phyloP scores from a whole-genome alignment of 208 protist species.

The Leptomonas seymouri region DNA sequence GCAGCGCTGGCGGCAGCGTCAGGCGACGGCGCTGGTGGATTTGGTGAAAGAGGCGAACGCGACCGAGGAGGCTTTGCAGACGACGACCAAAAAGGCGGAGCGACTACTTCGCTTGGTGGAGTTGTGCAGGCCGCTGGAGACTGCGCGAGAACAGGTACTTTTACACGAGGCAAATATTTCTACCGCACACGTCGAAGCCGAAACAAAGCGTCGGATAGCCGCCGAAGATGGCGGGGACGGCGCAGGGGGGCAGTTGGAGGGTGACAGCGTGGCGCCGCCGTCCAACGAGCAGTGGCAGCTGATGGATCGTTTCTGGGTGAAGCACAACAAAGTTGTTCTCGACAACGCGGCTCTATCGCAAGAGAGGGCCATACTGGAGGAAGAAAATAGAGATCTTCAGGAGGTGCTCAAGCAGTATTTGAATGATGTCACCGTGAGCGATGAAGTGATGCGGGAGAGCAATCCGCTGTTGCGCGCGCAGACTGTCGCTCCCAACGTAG shows the following conservation, averaged over 20 bases:
- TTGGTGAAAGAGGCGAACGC: slow-evolving; percentile 91
- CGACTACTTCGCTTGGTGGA: slow-evolving; percentile 93
- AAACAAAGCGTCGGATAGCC: slow-evolving; percentile 61
- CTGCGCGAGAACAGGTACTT: slow-evolving; percentile 95
- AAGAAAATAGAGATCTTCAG: slow-evolving; percentile 92
- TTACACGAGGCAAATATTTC: slow-evolving; percentile 83
- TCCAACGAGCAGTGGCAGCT: slow-evolving; percentile 86
- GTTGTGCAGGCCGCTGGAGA: slow-evolving; percentile 94
- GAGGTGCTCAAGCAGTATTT: slow-evolving; percentile 95
- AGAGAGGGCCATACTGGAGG: slow-evolving; percentile 85
- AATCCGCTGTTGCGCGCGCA: slow-evolving; percentile 62
- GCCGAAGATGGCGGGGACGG: slow-evolving; percentile 36
- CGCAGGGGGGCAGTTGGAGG: slow-evolving; percentile 24
- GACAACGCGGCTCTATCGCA: slow-evolving; percentile 94
- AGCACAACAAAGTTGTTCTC: slow-evolving; percentile 96
- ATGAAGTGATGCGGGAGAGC: slow-evolving; percentile 83
- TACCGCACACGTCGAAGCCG: slow-evolving; percentile 72
- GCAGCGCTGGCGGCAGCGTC: slow-evolving; percentile 90
- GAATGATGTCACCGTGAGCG: slow-evolving; percentile 95
- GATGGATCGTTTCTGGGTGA: slow-evolving; percentile 94
- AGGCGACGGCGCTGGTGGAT: slow-evolving; percentile 83
- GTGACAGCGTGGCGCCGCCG: slow-evolving; percentile 14
- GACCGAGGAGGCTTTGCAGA: slow-evolving; percentile 75
- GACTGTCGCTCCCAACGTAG: slow-evolving; percentile 56
- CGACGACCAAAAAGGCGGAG: slow-evolving; percentile 76